Conservation (phyloP, 371 early-diverging fungal genomes). For the Chytridiales sp. region DNA sequence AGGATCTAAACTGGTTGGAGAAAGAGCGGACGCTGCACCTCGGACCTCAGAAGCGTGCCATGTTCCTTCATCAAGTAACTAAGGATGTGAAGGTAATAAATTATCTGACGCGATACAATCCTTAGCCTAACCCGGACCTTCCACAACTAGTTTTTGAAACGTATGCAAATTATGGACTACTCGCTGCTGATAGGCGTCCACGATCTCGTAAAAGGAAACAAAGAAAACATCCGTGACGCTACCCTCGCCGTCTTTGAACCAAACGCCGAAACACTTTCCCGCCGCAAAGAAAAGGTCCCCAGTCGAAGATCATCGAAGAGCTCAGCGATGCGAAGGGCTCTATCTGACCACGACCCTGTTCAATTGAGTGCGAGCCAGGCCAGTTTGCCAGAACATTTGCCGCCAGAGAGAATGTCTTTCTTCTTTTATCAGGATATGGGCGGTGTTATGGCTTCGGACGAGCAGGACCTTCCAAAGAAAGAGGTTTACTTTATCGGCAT, state of each 20-base stretch:
- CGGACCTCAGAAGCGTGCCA: constrained; percentile 75
- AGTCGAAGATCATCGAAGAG: constrained; percentile 4
- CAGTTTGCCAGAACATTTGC: constrained; percentile 32
- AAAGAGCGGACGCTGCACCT: constrained; percentile 58
- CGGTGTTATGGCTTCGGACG: constrained; percentile 68
- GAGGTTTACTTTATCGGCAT: constrained; percentile 90
- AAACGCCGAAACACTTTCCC: constrained; percentile 18
- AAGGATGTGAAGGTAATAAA: constrained; percentile 66
- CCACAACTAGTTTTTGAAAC: constrained; percentile 67
- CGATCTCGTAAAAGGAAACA: constrained; percentile 79
- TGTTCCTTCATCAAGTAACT: constrained; percentile 81
- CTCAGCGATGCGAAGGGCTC: constrained; percentile 12
- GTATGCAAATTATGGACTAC: constrained; percentile 95
- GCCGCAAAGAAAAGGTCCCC: constrained; percentile 7
- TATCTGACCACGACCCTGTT: constrained; percentile 31
- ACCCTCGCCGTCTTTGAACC: constrained; percentile 77
- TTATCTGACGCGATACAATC: no score
- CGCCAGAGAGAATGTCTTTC: constrained; percentile 7
- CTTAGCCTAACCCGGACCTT: background rate
- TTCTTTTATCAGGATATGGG: constrained; percentile 16
- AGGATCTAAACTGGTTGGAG: constrained; percentile 94
- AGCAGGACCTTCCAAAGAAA: constrained; percentile 58
- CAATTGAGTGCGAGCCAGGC: constrained; percentile 31
- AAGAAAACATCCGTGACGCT: constrained; percentile 81
- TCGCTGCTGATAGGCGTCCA: constrained; percentile 91